phyloP scores from a whole-genome alignment of 2,329 filamentous ascomycete genomes.

The Fusarium sp. region DNA sequence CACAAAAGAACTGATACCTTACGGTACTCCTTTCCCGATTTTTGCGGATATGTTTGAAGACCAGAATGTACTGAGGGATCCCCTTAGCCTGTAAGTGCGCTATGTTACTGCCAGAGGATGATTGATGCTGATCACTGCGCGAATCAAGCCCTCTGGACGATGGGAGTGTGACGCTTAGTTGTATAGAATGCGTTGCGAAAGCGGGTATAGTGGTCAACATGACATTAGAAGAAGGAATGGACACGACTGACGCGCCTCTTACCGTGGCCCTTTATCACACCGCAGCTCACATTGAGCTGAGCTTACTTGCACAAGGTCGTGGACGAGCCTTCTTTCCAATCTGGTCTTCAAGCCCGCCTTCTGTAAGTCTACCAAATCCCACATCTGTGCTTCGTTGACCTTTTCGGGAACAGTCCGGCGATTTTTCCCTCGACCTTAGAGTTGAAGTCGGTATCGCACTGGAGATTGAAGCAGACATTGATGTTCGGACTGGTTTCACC shows the following conservation, averaged over 20 bases:
- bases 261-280: constrained; percentile 1
- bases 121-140: not conserved
- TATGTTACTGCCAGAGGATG: not conserved
- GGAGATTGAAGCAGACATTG: not conserved
- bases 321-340: not conserved
- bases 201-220: not conserved
- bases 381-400: not conserved
- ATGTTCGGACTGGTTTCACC: not conserved
- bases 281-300: not conserved
- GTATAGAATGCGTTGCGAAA: not conserved
- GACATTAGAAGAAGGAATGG: not conserved
- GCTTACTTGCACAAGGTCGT: not conserved
- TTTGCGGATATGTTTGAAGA: not conserved
- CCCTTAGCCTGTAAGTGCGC: not conserved
- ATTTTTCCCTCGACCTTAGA: not conserved
- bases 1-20: not conserved
- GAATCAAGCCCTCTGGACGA: not conserved
- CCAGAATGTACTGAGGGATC: not conserved
- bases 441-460: not conserved
- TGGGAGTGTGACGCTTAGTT: not conserved
- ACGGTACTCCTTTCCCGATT: not conserved
- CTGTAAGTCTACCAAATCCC: not conserved
- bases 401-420: not conserved
- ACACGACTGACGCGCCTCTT: not conserved
- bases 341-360: not conserved